Base-by-base conservation (phyloP, 2,329 filamentous ascomycete genomes). In the Lachnellula hyalina region DNA sequence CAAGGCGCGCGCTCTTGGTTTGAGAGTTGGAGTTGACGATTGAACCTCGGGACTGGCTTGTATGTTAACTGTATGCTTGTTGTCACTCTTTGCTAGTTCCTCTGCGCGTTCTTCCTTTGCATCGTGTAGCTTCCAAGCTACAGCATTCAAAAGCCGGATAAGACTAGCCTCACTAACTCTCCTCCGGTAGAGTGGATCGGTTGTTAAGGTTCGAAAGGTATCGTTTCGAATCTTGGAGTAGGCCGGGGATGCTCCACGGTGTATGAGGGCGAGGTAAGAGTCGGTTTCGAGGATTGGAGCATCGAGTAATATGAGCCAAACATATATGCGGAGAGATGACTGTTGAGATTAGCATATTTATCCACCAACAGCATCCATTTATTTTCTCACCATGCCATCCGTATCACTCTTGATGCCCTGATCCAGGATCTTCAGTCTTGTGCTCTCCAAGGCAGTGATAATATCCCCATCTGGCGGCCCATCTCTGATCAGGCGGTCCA, bases 221-320 rank as follows among this genome's bases (percentile, higher is more conserved):
- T 99, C 94, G 73, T 99, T 96, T 70, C 92, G 89, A 69, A 99
- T 99, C 75, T 99, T 99, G 66, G 90, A 85, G 74, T 99, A 96
- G 46, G 91, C 92, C 0, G 93, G 92, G 3, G 93, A 97, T 23
- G 93, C 89, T 59, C 94, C 93, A 60, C 94, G 90, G 68, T 96
- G 91, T 61, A 99, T 87, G 45, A 97, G 86, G 54, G 83, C 81
- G 61, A 97, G 87, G 71, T 99, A 99, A 58, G 87, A 81, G 65
- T 96, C 89, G 55, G 94, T 96, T 45, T 86, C 81, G 60, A 96
- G 77, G 44, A 96, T 84, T 6, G 90, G 86, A 34, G 92, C 86
- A 68, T 96, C 89, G 64, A 99, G 86, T 12, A 99, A 83, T 63
- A 96, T 89, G 41, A 97, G 82, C 94, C 94, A 99, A 61, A 96